Evolutionary conservation across 345 rosid species (phyloP).

Genomic region (Euphorbia peplus): DNA sequence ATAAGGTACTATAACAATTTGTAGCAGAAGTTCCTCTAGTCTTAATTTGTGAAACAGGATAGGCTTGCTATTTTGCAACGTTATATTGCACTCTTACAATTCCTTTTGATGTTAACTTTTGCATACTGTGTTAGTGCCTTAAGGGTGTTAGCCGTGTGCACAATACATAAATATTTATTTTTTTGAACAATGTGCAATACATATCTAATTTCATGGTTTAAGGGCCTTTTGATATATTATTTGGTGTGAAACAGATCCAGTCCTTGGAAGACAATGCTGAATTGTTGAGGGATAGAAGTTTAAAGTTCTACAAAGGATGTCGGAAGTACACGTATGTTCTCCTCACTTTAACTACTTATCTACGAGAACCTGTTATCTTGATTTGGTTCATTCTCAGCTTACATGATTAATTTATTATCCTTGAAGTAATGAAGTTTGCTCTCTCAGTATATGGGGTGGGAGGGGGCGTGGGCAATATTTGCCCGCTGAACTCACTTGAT

Average conservation of each 20-base stretch:
- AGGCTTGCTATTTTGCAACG: not conserved
- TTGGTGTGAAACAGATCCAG: conserved; percentile 67
- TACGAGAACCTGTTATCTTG: not conserved
- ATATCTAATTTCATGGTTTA: not conserved
- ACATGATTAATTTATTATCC: not conserved
- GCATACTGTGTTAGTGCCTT: not conserved
- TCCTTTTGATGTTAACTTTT: not conserved
- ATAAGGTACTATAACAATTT: not conserved
- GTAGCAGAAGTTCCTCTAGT: not conserved
- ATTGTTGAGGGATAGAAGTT: conserved; percentile 77
- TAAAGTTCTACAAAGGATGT: conserved; percentile 93
- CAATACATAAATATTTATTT: no score
- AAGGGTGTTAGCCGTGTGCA: not conserved
- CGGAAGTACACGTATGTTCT: conserved; percentile 88
- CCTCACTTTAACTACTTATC: not conserved
- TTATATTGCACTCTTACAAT: not conserved
- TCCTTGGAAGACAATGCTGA: conserved; percentile 90
- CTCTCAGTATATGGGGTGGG: not conserved
- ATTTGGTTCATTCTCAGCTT: not conserved
- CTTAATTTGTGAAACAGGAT: not conserved
- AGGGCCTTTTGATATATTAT: conserved; percentile 1
- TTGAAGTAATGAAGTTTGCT: not conserved
- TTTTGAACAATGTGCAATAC: no score
- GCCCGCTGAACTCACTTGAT: not conserved
- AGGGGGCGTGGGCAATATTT: not conserved